Percentiles rank a stretch among this genome's conserved stretches.
These are phyloP conservation scores for Diaporthe batatas DNA, from an alignment of 2,329 filamentous ascomycete genomes.

Conservation along the genomic window DNA sequence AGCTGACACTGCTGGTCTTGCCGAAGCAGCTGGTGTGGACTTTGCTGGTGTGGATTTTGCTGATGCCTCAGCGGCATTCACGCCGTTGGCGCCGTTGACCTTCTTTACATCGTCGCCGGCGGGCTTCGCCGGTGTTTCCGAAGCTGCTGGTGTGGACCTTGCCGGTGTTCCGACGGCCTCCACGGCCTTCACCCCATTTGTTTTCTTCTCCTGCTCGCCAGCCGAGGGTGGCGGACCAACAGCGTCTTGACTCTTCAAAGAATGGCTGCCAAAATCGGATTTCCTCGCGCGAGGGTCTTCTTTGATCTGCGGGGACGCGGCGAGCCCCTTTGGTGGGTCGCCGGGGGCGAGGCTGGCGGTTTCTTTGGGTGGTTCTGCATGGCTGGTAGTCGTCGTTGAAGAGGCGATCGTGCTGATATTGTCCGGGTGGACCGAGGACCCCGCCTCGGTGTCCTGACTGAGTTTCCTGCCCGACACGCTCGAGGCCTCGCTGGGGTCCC, in stretches of 20 bases:
- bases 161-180: not conserved
- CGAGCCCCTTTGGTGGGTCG: conserved; percentile 37
- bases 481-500: conserved; percentile 60
- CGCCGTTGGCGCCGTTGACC: not conserved
- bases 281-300: conserved; percentile 26
- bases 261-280: conserved; percentile 12
- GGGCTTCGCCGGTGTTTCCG: not conserved
- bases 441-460: conserved; percentile 56
- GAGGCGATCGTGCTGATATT: conserved; percentile 50
- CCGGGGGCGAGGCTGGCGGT: conserved; percentile 14
- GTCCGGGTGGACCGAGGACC: conserved; percentile 56
- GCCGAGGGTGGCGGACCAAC: not conserved
- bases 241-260: conserved; percentile 29
- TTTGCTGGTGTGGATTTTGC: not conserved
- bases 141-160: not conserved
- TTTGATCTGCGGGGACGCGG: conserved; percentile 40
- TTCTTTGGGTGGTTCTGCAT: conserved; percentile 17
- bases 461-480: conserved; percentile 53
- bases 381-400: conserved; percentile 11
- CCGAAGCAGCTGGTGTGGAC: not conserved
- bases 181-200: not conserved
- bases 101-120: not conserved
- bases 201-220: not conserved
- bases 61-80: not conserved
- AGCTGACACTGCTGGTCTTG: not conserved